Evolutionary conservation across 768 basidiomycete species (phyloP), one percentile per base, ranked within the genome.

Genomic region (Flagelloscypha sp.): DNA sequence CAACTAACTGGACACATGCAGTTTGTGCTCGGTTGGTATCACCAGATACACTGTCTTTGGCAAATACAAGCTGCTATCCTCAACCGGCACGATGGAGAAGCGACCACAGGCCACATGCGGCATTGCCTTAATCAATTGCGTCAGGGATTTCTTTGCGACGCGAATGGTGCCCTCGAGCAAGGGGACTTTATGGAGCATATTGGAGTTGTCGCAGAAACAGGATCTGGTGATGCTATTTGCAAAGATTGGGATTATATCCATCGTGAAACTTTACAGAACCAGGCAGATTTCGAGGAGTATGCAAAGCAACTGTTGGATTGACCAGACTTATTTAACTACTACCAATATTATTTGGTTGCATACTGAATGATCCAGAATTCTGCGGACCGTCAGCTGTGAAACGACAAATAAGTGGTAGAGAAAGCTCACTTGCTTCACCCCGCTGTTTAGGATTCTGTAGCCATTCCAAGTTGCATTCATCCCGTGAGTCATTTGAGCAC

Each of bases 31-130:
- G 46, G 42, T 8, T 52, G 53, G 36, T 50, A 44, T 24, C 55
- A 57, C 39, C 54, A 57, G 33, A 32, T 51, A 27, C 55, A 55
- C 35, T 57, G 55, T 36, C 28, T 57, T 7, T 40, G 42, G 9
- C 30, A 43, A 41, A 45, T 45, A 19, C 37, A 47, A 28, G 20
- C 37, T 35, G 35, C 39, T 2, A 33, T 56, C 8, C 45, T 61
- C n/a, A 52, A 46, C 25, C 42, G n/a, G n/a, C n/a, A 17, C 16
- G 9, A 8, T 8, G 30, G 18, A 9, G 12, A 31, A 12, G 9
- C 30, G 11, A 31, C 30, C 8, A 11, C 30, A 9, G 30, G 16
- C 11, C 30, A 31, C 16, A 31, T 31, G 8, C 10, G 8, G 16
- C 30, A 31, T 17, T 31, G 30, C 16, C 30, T 31, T 9, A 9